Evolutionary conservation across 2,329 filamentous ascomycete genomes (phyloP).

Genomic region (Rugonectria rugulosa): DNA sequence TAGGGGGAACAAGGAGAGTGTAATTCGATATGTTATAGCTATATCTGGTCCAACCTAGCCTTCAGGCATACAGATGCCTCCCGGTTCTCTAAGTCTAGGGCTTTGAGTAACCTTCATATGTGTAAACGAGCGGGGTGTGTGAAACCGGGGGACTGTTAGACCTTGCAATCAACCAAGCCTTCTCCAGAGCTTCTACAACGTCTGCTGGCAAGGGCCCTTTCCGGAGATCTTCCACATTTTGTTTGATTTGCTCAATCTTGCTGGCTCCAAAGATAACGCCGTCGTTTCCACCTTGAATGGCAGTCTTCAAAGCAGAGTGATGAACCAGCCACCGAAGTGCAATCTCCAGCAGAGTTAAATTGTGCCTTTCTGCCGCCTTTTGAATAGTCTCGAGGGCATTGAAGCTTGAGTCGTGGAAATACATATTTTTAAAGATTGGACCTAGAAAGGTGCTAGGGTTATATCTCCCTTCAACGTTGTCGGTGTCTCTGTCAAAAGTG

Average conservation of each 20-base stretch:
- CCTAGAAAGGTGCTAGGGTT: neutral
- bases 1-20: no score
- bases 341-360: slow-evolving; percentile 70
- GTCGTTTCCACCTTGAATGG: slow-evolving; percentile 46
- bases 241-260: slow-evolving; percentile 55
- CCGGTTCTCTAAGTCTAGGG: no score
- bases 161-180: slow-evolving; percentile 20
- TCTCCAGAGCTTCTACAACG: slow-evolving; percentile 61
- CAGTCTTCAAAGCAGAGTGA: slow-evolving; percentile 62
- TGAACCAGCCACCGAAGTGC: slow-evolving; percentile 74
- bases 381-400: slow-evolving; percentile 70
- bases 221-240: slow-evolving; percentile 58
- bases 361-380: slow-evolving; percentile 67
- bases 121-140: neutral
- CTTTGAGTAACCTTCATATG: neutral
- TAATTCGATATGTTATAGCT: no score
- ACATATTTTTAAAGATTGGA: slow-evolving; percentile 41
- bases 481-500: neutral
- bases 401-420: slow-evolving; percentile 67
- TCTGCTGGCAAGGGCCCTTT: slow-evolving; percentile 75
- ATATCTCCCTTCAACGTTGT: neutral
- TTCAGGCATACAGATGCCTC: no score
- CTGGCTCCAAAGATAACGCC: slow-evolving; percentile 61
- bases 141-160: slow-evolving; percentile 43
- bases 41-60: no score